A percentile compares a stretch with the other conserved stretches of the same genome.
Evolutionary conservation across 2,329 filamentous ascomycete species (phyloP).

Genomic region (Apiospora pterosperma): DNA sequence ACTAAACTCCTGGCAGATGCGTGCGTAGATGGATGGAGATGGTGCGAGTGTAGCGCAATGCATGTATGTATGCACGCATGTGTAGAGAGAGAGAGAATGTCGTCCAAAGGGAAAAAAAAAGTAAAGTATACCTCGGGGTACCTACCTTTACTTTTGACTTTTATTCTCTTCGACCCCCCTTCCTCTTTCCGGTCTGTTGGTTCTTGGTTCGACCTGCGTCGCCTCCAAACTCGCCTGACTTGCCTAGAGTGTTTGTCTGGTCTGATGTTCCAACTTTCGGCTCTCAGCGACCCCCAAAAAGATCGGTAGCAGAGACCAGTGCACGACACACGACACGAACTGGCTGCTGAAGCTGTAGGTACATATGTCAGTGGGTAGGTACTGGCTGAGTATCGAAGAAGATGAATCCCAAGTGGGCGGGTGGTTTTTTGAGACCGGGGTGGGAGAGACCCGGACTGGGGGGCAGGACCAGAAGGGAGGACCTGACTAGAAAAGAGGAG

Average conservation of each 20-base stretch:
- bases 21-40: not conserved
- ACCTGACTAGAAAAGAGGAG: constrained; percentile 1
- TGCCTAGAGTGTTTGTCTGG: not conserved
- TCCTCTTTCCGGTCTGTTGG: not conserved
- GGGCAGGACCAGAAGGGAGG: not conserved
- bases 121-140: not conserved
- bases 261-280: not conserved
- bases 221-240: not conserved
- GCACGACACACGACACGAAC: not conserved
- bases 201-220: not conserved
- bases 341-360: not conserved
- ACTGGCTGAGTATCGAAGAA: too few relatives aligned
- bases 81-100: not conserved
- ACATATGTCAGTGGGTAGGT: not conserved
- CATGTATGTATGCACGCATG: not conserved
- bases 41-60: not conserved
- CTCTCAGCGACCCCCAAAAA: not conserved
- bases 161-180: not conserved
- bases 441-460: not conserved
- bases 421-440: not conserved
- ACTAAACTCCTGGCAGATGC: not conserved
- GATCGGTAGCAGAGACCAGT: not conserved
- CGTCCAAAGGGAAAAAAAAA: constrained; percentile 1
- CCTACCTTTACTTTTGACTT: constrained; percentile 1
- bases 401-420: too few relatives aligned